Conservation (phyloP, 2,329 filamentous ascomycete genomes). For the Polytolypa hystricis region DNA sequence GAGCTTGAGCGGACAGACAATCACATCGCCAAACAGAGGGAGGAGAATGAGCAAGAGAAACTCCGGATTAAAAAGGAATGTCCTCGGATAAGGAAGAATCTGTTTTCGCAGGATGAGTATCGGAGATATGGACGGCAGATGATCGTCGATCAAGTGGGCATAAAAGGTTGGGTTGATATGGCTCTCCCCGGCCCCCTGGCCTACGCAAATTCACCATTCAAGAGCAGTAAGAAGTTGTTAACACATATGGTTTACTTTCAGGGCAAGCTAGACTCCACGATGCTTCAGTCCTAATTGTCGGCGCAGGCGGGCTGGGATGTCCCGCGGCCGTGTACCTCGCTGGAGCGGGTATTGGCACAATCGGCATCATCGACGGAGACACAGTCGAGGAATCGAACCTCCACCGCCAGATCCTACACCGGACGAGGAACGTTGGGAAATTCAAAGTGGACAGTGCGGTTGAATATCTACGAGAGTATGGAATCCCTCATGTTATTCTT, state of each 20-base stretch:
- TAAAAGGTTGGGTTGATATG: constrained; percentile 55
- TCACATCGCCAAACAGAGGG: constrained; percentile 19
- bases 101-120: constrained; percentile 62
- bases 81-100: constrained; percentile 51
- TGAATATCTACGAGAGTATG: constrained; percentile 45
- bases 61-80: too few species aligned
- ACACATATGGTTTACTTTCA: constrained; percentile 22
- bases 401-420: constrained; percentile 81
- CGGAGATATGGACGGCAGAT: constrained; percentile 81
- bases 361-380: constrained; percentile 83
- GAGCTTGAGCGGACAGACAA: constrained; percentile 18
- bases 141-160: constrained; percentile 71
- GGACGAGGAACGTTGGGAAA: constrained; percentile 57
- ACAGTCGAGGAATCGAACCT: constrained; percentile 80
- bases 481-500: constrained; percentile 4
- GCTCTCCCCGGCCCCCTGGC: too few species aligned
- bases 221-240: neutral
- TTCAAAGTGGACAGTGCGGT: constrained; percentile 72
- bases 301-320: constrained; percentile 81
- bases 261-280: constrained; percentile 65
- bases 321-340: constrained; percentile 88
- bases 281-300: constrained; percentile 67
- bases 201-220: neutral
- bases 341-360: constrained; percentile 70
- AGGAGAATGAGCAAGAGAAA: constrained; percentile 1